Evolutionary conservation across 73 alveolate species (phyloP).

Genomic region (Paramecium caudatum): DNA sequence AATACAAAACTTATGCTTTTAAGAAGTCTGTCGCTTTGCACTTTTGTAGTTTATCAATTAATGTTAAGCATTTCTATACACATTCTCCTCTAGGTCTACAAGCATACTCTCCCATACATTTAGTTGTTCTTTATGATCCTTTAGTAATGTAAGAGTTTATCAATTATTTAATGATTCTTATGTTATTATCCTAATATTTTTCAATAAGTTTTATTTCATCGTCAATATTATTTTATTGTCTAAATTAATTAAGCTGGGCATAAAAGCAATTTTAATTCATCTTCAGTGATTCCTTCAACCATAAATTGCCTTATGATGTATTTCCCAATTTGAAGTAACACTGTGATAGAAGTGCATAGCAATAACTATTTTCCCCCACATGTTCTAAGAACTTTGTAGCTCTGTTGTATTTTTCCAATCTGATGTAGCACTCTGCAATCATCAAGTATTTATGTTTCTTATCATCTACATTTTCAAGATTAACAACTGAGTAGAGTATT

Average conservation of each 20-base stretch:
- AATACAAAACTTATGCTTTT: not conserved
- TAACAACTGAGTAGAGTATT: not conserved
- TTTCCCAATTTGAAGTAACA: not conserved
- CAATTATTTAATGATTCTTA: not conserved
- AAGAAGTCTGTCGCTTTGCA: not conserved
- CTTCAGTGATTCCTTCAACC: slow-evolving; percentile 26
- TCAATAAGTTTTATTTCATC: not conserved
- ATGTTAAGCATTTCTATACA: not conserved
- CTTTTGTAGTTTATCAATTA: not conserved
- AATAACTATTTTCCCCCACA: not conserved
- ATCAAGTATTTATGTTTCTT: not conserved
- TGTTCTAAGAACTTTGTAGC: not conserved
- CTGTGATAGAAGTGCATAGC: not conserved
- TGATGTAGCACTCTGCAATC: not conserved
- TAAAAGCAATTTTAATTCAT: not conserved
- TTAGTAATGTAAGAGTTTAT: not conserved
- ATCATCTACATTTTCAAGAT: not conserved
- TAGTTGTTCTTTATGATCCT: not conserved
- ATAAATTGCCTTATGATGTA: not conserved
- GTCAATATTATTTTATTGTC: not conserved
- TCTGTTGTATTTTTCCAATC: not conserved
- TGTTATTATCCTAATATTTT: not conserved
- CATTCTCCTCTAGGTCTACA: slow-evolving; percentile 26
- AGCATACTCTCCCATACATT: slow-evolving; percentile 31
- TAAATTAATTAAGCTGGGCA: not conserved